These are phyloP conservation scores for Dactylellina cionopaga DNA, from an alignment of 2,329 filamentous ascomycete species.

Conservation along the genomic window DNA sequence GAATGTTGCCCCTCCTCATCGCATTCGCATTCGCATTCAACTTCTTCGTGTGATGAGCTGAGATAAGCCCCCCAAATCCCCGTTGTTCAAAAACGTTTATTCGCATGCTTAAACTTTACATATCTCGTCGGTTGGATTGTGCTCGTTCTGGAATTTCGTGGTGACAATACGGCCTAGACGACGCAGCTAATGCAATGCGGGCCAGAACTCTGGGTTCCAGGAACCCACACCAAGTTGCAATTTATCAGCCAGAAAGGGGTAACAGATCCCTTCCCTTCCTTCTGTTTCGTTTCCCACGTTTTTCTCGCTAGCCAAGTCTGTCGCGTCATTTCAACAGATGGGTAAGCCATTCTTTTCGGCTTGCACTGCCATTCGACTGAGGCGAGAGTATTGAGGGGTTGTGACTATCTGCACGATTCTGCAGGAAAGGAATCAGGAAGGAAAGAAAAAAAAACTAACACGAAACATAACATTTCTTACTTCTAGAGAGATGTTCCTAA, in stretches of 20 bases:
- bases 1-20: constrained; percentile 13
- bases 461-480: no score
- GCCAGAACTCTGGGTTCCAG: constrained; percentile 8
- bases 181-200: constrained; percentile 29
- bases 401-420: background rate
- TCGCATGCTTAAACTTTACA: constrained; percentile 6
- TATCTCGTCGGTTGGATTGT: constrained; percentile 19
- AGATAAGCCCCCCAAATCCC: constrained; percentile 10
- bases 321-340: constrained; percentile 29
- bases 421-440: no score
- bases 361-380: constrained; percentile 5
- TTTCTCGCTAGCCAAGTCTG: constrained; percentile 44
- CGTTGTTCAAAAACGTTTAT: constrained; percentile 1
- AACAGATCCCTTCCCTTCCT: constrained; percentile 21
- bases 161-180: constrained; percentile 4
- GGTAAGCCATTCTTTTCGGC: background rate
- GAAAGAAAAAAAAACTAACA: no score
- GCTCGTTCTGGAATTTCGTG: constrained; percentile 12
- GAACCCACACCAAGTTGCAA: constrained; percentile 31
- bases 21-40: background rate
- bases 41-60: background rate
- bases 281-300: constrained; percentile 40
- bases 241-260: constrained; percentile 39
- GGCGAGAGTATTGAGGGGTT: background rate
- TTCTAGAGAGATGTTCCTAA: no score